Conservation (phyloP, 2,329 filamentous ascomycete species). For the Aspergillus sp. region DNA sequence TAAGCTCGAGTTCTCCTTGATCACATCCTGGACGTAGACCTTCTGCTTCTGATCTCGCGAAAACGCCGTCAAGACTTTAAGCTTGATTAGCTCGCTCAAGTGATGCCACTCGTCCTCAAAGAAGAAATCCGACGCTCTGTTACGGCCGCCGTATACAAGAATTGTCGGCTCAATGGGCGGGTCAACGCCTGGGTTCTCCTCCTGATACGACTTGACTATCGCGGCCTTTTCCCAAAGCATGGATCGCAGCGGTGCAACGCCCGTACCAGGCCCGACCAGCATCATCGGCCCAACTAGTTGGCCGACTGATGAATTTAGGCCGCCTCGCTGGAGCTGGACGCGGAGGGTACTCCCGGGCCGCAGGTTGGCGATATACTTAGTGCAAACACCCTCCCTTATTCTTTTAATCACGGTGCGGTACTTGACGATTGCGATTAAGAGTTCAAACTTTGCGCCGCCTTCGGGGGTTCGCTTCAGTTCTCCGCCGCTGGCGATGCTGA, state of each 20-base stretch:
- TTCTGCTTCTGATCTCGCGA: slow-evolving; percentile 67
- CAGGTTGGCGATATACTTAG: slow-evolving; percentile 75
- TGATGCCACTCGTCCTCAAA: slow-evolving; percentile 73
- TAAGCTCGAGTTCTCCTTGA: slow-evolving; percentile 51
- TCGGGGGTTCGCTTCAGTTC: slow-evolving; percentile 38
- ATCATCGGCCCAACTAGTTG: slow-evolving; percentile 62
- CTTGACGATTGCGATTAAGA: slow-evolving; percentile 84
- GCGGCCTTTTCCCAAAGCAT: slow-evolving; percentile 72
- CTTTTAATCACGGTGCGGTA: slow-evolving; percentile 86
- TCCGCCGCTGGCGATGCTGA: slow-evolving; percentile 83
- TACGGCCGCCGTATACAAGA: slow-evolving; percentile 85
- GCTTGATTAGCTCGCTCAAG: slow-evolving; percentile 41
- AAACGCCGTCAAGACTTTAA: slow-evolving; percentile 65
- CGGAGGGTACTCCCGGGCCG: slow-evolving; percentile 57
- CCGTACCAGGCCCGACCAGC: slow-evolving; percentile 81
- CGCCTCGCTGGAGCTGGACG: slow-evolving; percentile 58
- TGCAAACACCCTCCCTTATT: slow-evolving; percentile 83
- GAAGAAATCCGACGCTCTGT: slow-evolving; percentile 72
- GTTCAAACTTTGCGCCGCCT: slow-evolving; percentile 58
- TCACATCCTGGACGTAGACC: slow-evolving; percentile 66
- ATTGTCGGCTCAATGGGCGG: slow-evolving; percentile 48
- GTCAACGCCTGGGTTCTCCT: slow-evolving; percentile 28
- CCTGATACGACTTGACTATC: slow-evolving; percentile 32
- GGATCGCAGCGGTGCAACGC: slow-evolving; percentile 78
- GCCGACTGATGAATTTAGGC: slow-evolving; percentile 48